Percentiles rank a stretch among this genome's conserved stretches.
Conservation (phyloP, 192 early-diverging fungal genomes). For the Coemansia sp. region DNA sequence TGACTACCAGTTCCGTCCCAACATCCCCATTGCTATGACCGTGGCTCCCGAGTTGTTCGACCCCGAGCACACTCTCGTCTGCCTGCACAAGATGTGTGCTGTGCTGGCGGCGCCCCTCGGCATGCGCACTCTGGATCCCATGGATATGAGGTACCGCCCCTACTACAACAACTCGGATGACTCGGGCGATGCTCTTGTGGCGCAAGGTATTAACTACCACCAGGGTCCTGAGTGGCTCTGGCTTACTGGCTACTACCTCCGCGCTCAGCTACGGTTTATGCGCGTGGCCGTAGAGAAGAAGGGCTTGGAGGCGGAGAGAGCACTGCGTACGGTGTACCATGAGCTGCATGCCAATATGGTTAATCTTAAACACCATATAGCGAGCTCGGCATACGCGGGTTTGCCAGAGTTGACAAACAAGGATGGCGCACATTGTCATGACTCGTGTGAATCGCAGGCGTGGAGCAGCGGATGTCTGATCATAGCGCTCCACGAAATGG, state of each 20-base stretch:
- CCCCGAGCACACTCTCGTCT: constrained; percentile 69
- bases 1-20: constrained; percentile 95
- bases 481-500: constrained; percentile 47
- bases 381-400: constrained; percentile 80
- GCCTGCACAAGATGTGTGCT: constrained; percentile 71
- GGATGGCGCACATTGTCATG: constrained; percentile 78
- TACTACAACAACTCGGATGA: constrained; percentile 94
- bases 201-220: constrained; percentile 98
- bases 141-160: constrained; percentile 92
- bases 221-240: constrained; percentile 99
- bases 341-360: constrained; percentile 79
- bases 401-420: constrained; percentile 96
- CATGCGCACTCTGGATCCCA: constrained; percentile 96
- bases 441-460: constrained; percentile 92
- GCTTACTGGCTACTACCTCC: constrained; percentile 87
- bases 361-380: constrained; percentile 61
- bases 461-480: constrained; percentile 68
- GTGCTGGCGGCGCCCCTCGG: constrained; percentile 84
- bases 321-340: constrained; percentile 68
- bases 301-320: constrained; percentile 34
- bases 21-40: constrained; percentile 88
- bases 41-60: constrained; percentile 95
- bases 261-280: constrained; percentile 80
- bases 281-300: constrained; percentile 26
- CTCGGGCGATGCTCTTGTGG: constrained; percentile 77